Conservation (phyloP, 2,329 filamentous ascomycete genomes). For the Paramyrothecium sp. region DNA sequence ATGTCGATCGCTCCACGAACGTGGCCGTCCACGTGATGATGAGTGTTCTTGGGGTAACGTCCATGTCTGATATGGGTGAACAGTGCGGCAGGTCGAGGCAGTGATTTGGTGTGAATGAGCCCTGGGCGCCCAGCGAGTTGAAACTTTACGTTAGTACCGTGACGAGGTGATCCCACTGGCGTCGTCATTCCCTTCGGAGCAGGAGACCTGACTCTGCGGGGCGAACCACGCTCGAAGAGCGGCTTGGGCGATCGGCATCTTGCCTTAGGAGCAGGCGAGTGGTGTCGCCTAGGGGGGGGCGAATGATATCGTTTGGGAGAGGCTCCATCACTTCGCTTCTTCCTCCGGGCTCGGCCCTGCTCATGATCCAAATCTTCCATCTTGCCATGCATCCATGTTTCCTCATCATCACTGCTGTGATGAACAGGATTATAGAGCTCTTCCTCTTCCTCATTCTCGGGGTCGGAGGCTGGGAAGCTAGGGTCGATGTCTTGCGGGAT, state of each 20-base stretch:
- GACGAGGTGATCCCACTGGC: conserved; percentile 37
- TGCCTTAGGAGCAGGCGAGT: conserved; percentile 37
- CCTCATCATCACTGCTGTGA: conserved; percentile 62
- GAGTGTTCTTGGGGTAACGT: conserved; percentile 31
- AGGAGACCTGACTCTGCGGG: conserved; percentile 68
- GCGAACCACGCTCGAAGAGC: conserved; percentile 68
- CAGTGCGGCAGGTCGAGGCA: conserved; percentile 75
- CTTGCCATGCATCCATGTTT: conserved; percentile 69
- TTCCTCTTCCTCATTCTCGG: conserved; percentile 79
- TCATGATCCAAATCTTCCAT: conserved; percentile 66
- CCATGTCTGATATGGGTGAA: conserved; percentile 55
- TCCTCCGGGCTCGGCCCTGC: conserved; percentile 46
- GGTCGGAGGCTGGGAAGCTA: conserved; percentile 93
- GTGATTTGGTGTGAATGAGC: conserved; percentile 77
- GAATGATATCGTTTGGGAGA: conserved; percentile 44
- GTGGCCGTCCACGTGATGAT: conserved; percentile 52
- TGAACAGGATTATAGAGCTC: conserved; percentile 57
- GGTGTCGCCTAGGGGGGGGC: conserved; percentile 30
- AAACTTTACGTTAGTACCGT: conserved; percentile 34
- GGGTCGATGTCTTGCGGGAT: conserved; percentile 98
- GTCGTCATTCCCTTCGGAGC: conserved; percentile 48
- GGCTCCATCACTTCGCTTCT: conserved; percentile 48
- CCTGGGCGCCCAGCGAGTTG: conserved; percentile 56
- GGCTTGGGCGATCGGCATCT: conserved; percentile 51
- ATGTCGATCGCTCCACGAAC: conserved; percentile 95